Evolutionary conservation across 139 green algal genomes (phyloP).

Genomic region (Tetradesmus obliquus): DNA sequence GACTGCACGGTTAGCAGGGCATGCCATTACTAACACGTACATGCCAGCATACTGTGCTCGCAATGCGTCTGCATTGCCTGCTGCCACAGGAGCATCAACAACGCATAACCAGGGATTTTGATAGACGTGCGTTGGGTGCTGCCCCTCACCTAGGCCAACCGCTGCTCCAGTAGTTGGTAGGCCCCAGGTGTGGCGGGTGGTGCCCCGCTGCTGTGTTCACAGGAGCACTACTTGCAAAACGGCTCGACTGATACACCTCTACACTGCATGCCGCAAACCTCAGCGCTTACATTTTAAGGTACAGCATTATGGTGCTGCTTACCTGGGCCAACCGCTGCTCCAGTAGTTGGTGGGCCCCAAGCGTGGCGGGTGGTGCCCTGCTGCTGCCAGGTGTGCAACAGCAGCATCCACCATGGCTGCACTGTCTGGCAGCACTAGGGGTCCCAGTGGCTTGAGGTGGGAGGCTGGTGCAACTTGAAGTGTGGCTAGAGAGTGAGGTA

Average conservation of each 20-base stretch:
- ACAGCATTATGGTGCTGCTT: neutral
- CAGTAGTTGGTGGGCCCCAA: conserved; percentile 3
- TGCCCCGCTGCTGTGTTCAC: neutral
- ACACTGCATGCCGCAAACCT: too few species aligned
- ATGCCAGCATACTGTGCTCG: too few species aligned
- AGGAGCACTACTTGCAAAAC: too few species aligned
- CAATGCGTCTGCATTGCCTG: too few species aligned
- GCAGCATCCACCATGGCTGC: neutral
- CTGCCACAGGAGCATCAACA: too few species aligned
- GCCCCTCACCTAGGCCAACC: neutral
- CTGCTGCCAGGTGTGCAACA: neutral
- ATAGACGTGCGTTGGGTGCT: too few species aligned
- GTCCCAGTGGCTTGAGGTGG: neutral
- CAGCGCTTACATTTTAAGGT: too few species aligned
- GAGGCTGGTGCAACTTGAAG: neutral
- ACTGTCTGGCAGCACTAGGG: conserved; percentile 20
- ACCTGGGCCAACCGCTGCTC: conserved; percentile 27
- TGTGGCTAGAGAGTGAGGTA: too few species aligned
- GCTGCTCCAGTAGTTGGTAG: conserved; percentile 17
- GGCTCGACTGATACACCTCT: too few species aligned
- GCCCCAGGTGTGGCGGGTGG: neutral
- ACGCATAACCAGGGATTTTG: too few species aligned
- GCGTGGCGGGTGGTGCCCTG: neutral
- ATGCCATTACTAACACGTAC: too few species aligned
- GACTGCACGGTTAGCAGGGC: too few species aligned